Evolutionary conservation across 768 basidiomycete genomes (phyloP), one percentile per base, ranked within the genome.

Genomic region (Mycena rosella): DNA sequence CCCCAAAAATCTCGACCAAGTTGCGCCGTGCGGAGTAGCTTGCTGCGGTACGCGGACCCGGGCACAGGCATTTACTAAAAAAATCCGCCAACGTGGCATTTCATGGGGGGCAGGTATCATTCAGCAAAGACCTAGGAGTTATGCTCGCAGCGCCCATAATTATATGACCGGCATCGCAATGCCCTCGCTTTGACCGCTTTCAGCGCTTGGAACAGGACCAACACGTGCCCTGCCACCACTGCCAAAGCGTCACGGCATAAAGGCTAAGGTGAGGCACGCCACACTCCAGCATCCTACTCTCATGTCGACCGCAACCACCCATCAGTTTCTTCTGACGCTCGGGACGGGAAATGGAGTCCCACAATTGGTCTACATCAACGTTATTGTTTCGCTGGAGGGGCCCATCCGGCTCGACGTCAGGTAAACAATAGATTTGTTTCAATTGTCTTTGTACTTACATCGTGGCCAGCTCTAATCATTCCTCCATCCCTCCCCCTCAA

Each of bases 161-260:
- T n/a, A n/a, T n/a, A n/a, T n/a, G n/a, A n/a, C n/a, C n/a, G n/a
- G n/a, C n/a, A n/a, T n/a, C n/a, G n/a, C n/a, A n/a, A n/a, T n/a
- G n/a, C n/a, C n/a, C n/a, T n/a, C n/a, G n/a, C 42, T 44, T 22
- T 44, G 42, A 6, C 42, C n/a, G 20, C 42, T n/a, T n/a, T n/a
- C 20, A 44, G 13, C 32, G 30, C 34, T 24, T 10, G 8, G 30
- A 20, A 22, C 17, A 14, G 9, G 13, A 2, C 13, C 38, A 22
- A 22, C 54, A 55, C 54, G 54, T 55, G 54, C 24, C 3, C 38
- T 55, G 38, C 29, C 27, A 29, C 24, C 32, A n/a, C 22, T n/a
- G 15, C 27, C 54, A 55, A 55, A 55, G 54, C 36, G 34, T 57
- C 40, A 29, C 18, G 44, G 55, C 55, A 57, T 57, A 57, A 57